phyloP scores from a whole-genome alignment of 2,329 filamentous ascomycete genomes.

The Epichloe brachyelytri region DNA sequence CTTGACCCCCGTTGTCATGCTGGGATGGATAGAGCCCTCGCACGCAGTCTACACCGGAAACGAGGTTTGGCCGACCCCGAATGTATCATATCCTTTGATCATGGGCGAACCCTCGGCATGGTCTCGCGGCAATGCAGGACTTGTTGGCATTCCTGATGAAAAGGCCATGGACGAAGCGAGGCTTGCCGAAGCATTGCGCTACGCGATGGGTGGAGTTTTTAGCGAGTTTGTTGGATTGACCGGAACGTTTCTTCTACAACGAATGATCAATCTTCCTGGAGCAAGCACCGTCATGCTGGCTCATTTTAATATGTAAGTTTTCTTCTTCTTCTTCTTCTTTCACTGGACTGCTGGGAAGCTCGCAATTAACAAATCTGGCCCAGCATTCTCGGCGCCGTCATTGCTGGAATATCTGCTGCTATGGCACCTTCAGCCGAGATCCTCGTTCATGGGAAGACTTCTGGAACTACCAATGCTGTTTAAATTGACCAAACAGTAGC shows the following conservation, averaged over 20 bases:
- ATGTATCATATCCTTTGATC: not conserved
- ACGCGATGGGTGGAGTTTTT: no score
- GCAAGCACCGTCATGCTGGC: slow-evolving; percentile 7
- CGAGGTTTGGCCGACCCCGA: not conserved
- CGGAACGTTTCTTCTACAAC: not conserved
- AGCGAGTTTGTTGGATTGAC: not conserved
- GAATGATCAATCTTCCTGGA: not conserved
- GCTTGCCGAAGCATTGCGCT: not conserved
- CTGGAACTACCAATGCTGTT: not conserved
- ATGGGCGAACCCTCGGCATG: not conserved
- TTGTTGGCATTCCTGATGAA: not conserved
- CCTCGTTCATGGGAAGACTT: not conserved
- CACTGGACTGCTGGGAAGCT: not conserved
- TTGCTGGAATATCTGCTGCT: slow-evolving; percentile 10
- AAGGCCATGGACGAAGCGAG: not conserved
- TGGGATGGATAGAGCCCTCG: slow-evolving; percentile 8
- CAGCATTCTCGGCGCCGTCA: slow-evolving; percentile 11
- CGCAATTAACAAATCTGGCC: slow-evolving; percentile 6
- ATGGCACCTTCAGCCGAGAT: slow-evolving; percentile 3
- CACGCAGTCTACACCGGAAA: not conserved
- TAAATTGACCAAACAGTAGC: not conserved
- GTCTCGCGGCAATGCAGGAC: not conserved
- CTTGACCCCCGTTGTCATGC: slow-evolving; percentile 7
- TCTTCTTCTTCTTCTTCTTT: rapidly evolving
- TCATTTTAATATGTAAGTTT: slow-evolving; percentile 15